Percentiles rank a stretch among this genome's conserved stretches.
These are phyloP conservation scores for Neophaeococcomyces mojaviensis DNA, from an alignment of 2,329 filamentous ascomycete species.

Conservation along the genomic window DNA sequence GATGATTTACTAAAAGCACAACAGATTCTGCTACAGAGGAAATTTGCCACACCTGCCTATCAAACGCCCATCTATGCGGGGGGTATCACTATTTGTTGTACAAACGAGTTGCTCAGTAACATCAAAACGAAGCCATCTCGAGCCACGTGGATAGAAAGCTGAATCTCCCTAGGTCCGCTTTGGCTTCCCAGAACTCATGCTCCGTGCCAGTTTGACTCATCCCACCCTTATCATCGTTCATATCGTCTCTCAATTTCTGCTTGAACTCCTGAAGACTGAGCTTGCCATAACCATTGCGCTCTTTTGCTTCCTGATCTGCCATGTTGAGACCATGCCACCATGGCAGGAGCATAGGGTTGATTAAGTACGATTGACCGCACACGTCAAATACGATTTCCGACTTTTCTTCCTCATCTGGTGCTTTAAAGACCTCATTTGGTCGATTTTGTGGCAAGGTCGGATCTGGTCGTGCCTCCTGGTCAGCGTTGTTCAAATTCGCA, in stretches of 20 bases:
- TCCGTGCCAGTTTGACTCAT: slow-evolving; percentile 5
- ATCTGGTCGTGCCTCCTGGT: slow-evolving; percentile 23
- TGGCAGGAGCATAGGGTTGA: slow-evolving; percentile 33
- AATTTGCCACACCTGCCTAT: too few species aligned
- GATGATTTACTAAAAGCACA: too few species aligned
- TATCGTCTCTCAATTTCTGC: slow-evolving; percentile 52
- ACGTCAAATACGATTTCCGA: slow-evolving; percentile 9
- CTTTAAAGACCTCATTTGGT: slow-evolving; percentile 30
- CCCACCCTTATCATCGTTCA: slow-evolving; percentile 4
- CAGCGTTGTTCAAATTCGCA: too few species aligned
- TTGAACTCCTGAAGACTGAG: slow-evolving; percentile 76
- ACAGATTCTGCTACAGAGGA: too few species aligned
- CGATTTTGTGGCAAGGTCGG: slow-evolving; percentile 42
- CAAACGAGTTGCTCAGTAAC: not conserved
- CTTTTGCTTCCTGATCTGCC: slow-evolving; percentile 60
- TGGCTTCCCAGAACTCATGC: slow-evolving; percentile 17
- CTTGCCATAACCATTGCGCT: slow-evolving; percentile 38
- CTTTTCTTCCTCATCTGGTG: slow-evolving; percentile 30
- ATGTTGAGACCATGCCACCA: slow-evolving; percentile 48
- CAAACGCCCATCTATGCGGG: too few species aligned
- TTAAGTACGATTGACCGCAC: too few species aligned
- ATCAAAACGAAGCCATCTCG: slow-evolving; percentile 59
- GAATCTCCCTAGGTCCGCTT: slow-evolving; percentile 20
- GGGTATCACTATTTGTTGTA: not conserved
- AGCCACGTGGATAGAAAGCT: slow-evolving; percentile 81